phyloP scores from a whole-genome alignment of 176 grass and related monocot genomes.

The Ampelocalamus luodianensis region DNA sequence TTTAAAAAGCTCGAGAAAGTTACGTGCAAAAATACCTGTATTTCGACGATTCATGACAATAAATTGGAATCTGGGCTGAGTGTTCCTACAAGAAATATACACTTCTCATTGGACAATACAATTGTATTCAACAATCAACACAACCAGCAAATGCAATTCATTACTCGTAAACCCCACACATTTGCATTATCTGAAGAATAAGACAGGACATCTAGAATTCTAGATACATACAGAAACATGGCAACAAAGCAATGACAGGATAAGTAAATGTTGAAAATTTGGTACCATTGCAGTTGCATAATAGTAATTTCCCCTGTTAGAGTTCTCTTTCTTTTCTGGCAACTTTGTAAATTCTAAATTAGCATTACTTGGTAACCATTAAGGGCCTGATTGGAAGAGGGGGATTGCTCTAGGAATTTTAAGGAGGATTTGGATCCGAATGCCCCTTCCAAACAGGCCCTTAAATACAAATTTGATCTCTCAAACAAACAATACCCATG shows the following conservation, averaged over 20 bases:
- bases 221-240: slow-evolving; percentile 7
- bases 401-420: too few species aligned
- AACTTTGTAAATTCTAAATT: slow-evolving; percentile 7
- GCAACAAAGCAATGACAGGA: not conserved
- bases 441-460: too few species aligned
- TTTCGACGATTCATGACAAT: slow-evolving; percentile 77
- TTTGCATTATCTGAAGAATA: not conserved
- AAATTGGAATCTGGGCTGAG: slow-evolving; percentile 69
- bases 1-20: not conserved
- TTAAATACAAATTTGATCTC: not conserved
- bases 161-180: not conserved
- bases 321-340: not conserved
- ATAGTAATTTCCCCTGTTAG: not conserved
- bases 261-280: not conserved
- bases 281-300: not conserved
- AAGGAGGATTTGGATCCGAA: too few species aligned
- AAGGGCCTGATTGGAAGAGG: too few species aligned
- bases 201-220: not conserved
- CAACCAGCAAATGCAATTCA: not conserved
- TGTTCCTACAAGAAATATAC: slow-evolving; percentile 50
- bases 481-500: not conserved
- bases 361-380: not conserved
- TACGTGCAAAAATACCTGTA: slow-evolving; percentile 42
- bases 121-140: not conserved
- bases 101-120: not conserved